phyloP scores from a whole-genome alignment of 441 rosid species.

The Croton setiger region DNA sequence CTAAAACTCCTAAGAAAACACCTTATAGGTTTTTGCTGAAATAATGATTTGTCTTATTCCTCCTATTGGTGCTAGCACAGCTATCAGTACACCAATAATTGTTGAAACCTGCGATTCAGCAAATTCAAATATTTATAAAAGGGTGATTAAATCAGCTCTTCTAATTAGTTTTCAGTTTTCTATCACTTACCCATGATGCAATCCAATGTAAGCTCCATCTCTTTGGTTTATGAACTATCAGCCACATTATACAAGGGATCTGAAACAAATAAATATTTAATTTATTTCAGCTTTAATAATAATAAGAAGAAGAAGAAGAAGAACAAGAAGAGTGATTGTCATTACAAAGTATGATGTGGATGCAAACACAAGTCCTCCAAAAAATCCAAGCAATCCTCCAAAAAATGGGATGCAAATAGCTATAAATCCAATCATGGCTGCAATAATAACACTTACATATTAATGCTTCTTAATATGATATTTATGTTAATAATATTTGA shows the following conservation, averaged over 20 bases:
- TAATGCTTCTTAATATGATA: neutral
- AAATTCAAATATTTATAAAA: neutral
- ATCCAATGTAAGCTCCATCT: conserved; percentile 59
- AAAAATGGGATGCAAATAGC: conserved; percentile 52
- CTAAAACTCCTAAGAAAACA: conserved; percentile 41
- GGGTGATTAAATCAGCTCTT: no score
- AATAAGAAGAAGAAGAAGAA: neutral
- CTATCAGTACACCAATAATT: conserved; percentile 44
- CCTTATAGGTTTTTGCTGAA: conserved; percentile 45
- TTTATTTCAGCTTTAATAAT: neutral
- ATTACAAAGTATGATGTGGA: conserved; percentile 73
- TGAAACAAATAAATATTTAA: conserved; percentile 13
- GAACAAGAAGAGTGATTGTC: no score
- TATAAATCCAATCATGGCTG: neutral
- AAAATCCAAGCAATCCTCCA: conserved; percentile 72
- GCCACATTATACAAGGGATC: conserved; percentile 87
- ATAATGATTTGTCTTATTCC: conserved; percentile 51
- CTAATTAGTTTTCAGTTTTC: no score
- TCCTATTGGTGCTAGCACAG: conserved; percentile 62
- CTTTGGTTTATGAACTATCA: conserved; percentile 55
- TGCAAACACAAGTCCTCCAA: conserved; percentile 87
- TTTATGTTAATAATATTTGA: no score
- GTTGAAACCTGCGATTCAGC: conserved; percentile 51
- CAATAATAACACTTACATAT: neutral
- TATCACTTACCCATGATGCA: conserved; percentile 53